Evolutionary conservation across 2,329 filamentous ascomycete genomes (phyloP), one percentile per base, ranked within the genome.

Genomic region (Colletotrichum cuscutae): DNA sequence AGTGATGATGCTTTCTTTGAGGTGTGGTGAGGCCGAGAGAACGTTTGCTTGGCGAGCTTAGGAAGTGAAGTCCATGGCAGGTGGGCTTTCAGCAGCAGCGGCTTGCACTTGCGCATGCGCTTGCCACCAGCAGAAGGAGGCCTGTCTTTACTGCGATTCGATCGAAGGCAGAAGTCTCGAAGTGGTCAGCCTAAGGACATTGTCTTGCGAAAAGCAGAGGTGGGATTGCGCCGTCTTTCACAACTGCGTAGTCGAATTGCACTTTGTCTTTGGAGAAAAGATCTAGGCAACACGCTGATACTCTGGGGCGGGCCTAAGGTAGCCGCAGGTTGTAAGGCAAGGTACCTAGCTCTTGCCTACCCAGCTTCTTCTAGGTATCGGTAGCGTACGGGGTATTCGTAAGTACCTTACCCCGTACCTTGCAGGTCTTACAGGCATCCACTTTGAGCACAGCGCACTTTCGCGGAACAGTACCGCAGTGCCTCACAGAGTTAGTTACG

Each of bases 31-130:
- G 26, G 11, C 19, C 22, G 24, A 28, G 62, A 37, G 24, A 32
- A 57, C 49, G 52, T 24, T 65, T 56, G 22, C 22, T 57, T 65
- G 9, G 52, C n/a, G 37, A 42, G 15, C 37, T 64, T 26, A 69
- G 15, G 35, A 65, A 28, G 22, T 15, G 52, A 65, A 57, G 53
- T 56, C 35, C 62, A 65, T 65, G 62, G 32, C 32, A 65, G 35
- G 56, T n/a, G 13, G 49, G 42, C 42, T 35, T 42, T 19, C 15
- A 24, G 35, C 54, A 57, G 53, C 52, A 32, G 62, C 52, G 52
- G 42, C 62, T 65, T 37, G 32, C 32, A 32, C 26, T 42, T 57
- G 19, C 49, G 46, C 61, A 54, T 24, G 61, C 42, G 53, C 26
- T 12, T 28, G 26, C 62, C 24, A 57, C 15, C 53, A 30, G 62